phyloP scores from a whole-genome alignment of 2,329 filamentous ascomycete species.

The Beauveria medogensis region DNA sequence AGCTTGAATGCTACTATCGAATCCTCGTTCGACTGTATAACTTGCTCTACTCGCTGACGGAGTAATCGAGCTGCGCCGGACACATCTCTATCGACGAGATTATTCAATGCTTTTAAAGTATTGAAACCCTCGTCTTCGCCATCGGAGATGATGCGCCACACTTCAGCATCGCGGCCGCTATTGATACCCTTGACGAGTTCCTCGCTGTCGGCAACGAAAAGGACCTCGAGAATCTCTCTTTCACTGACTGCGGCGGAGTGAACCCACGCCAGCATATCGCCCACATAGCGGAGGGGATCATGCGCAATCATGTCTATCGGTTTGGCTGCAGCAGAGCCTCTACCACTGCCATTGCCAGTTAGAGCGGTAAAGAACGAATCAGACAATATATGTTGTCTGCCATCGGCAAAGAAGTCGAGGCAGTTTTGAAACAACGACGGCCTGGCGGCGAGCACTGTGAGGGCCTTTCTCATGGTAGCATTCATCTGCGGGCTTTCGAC shows the following conservation, averaged over 20 bases:
- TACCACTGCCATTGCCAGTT: conserved; percentile 59
- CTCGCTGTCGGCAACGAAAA: conserved; percentile 86
- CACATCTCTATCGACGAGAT: conserved; percentile 80
- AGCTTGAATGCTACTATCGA: conserved; percentile 83
- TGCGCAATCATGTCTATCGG: conserved; percentile 92
- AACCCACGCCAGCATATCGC: conserved; percentile 96
- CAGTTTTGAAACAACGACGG: conserved; percentile 90
- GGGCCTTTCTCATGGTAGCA: conserved; percentile 69
- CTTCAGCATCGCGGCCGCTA: conserved; percentile 71
- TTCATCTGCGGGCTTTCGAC: conserved; percentile 92
- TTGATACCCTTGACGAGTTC: conserved; percentile 79
- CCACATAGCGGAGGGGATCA: conserved; percentile 82
- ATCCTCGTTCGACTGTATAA: conserved; percentile 88
- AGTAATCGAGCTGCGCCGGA: conserved; percentile 74
- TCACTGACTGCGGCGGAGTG: conserved; percentile 93
- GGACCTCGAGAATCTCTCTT: conserved; percentile 78
- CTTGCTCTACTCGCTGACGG: conserved; percentile 83
- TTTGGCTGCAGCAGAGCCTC: conserved; percentile 57
- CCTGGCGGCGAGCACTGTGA: conserved; percentile 81
- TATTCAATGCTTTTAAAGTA: conserved; percentile 69
- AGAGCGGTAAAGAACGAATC: conserved; percentile 85
- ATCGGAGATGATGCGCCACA: conserved; percentile 64
- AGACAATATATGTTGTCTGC: conserved; percentile 75
- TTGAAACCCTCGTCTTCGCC: conserved; percentile 62
- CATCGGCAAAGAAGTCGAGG: conserved; percentile 86